Base-by-base conservation (phyloP, 768 basidiomycete genomes). In the Symmetrospora coprosmae region DNA sequence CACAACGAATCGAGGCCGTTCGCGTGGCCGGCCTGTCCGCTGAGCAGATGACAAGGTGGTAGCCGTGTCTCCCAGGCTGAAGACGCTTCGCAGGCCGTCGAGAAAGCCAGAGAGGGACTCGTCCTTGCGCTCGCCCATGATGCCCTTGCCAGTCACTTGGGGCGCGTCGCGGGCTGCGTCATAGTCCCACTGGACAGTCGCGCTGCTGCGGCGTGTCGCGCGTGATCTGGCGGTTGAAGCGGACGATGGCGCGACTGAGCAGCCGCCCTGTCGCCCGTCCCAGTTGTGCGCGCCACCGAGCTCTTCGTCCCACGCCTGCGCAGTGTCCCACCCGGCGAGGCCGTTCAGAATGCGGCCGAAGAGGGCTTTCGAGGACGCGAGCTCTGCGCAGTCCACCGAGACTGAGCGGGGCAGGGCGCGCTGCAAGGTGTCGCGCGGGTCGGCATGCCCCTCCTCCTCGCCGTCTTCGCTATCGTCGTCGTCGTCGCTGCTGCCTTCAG, bases 91-190 rank as follows among this genome's bases (percentile, higher is more conserved):
- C 14, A 58, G 6, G 13, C 55, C 55, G 16, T 58, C 40, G 21
- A 58, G 31, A 43, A 58, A 58, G 8, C 28, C 55, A 33, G 55
- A 58, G 21, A 58, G 19, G 19, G 55, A 58, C 37, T 58, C 55
- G 31, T 58, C 55, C 37, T 58, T 58, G 17, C 55, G 39, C 31
- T 58, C 55, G 30, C 35, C 33, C 7, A 53, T 53, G 37, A 37
- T 23, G n/a, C 23, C 23, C 33, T 45, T 52, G 31, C 6, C 30
- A 4, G 9, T 46, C 43, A 33, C 6, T 8, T 9, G 2, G 49
- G 5, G 27, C 11, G 47, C 6, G 23, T 50, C 49, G 6, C 19
- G 7, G 30, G 52, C 52, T 19, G 8, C 40, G n/a, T 25, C 27
- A 41, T 58, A 58, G 31, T 58, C 55, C 55, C 55, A 58, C 23